phyloP scores from a whole-genome alignment of 192 early-diverging fungal genomes.

The Funneliformis geosporum region DNA sequence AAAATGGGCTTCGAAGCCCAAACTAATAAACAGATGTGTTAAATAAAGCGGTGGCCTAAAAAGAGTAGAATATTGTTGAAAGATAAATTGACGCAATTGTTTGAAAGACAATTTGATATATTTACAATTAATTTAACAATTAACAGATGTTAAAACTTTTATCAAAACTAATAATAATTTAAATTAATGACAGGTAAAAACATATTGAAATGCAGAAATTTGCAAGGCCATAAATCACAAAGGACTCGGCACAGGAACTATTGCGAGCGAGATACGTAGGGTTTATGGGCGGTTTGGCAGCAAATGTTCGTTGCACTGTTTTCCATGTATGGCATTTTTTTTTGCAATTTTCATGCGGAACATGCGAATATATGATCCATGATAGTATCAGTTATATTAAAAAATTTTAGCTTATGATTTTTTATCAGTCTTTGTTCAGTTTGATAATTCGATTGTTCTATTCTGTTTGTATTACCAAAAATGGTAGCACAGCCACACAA shows the following conservation, averaged over 20 bases:
- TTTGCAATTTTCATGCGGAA: constrained; percentile 1
- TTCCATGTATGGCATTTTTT: constrained; percentile 12
- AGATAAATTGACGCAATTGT: no score
- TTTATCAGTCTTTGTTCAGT: neutral
- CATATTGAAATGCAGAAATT: neutral
- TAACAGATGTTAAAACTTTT: neutral
- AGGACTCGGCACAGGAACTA: neutral
- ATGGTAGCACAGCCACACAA: neutral
- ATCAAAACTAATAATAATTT: neutral
- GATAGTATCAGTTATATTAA: neutral
- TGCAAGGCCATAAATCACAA: constrained; percentile 27
- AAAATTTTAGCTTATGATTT: neutral
- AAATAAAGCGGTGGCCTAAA: neutral
- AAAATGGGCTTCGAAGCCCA: neutral
- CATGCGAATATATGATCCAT: constrained; percentile 16
- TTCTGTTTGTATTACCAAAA: neutral
- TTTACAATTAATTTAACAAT: constrained; percentile 5
- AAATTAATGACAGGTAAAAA: neutral
- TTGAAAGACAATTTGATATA: neutral
- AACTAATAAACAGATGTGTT: constrained; percentile 4
- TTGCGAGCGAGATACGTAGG: neutral
- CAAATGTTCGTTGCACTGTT: constrained; percentile 20
- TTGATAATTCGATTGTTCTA: neutral
- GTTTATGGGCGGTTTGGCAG: constrained; percentile 13
- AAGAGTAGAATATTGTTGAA: no score